Conservation (phyloP, 306 rosid species). For the Clitoria ternatea region DNA sequence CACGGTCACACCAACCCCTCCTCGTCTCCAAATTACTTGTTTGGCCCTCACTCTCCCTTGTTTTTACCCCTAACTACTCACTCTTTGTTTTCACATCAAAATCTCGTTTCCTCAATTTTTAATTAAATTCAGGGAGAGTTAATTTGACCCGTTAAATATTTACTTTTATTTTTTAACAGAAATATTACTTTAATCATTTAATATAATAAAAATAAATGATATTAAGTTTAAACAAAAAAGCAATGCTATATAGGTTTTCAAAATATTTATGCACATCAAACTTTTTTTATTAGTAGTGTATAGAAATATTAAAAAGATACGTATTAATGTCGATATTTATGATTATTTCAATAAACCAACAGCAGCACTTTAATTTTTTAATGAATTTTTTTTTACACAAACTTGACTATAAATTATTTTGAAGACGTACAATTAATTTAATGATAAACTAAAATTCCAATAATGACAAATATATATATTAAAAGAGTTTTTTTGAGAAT, state of each 20-base stretch:
- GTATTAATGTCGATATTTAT: not conserved
- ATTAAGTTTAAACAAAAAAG: too few species aligned
- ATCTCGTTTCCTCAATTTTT: not conserved
- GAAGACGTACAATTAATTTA: not conserved
- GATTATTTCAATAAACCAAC: not conserved
- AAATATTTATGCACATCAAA: not conserved
- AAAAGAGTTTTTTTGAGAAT: too few species aligned
- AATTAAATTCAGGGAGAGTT: not conserved
- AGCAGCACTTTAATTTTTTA: too few species aligned
- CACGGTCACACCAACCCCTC: not conserved
- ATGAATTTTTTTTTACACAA: not conserved
- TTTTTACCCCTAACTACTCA: too few species aligned
- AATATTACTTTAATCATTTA: too few species aligned
- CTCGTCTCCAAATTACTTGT: not conserved
- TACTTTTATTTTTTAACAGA: too few species aligned
- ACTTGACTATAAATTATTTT: not conserved
- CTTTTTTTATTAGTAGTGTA: not conserved
- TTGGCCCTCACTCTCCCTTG: not conserved
- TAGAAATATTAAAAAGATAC: not conserved
- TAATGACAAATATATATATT: not conserved
- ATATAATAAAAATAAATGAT: too few species aligned
- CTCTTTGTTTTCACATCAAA: not conserved
- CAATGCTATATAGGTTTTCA: too few species aligned
- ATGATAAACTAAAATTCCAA: not conserved
- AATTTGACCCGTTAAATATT: too few species aligned